Conservation (phyloP, 345 rosid species). For the Angophora floribunda region DNA sequence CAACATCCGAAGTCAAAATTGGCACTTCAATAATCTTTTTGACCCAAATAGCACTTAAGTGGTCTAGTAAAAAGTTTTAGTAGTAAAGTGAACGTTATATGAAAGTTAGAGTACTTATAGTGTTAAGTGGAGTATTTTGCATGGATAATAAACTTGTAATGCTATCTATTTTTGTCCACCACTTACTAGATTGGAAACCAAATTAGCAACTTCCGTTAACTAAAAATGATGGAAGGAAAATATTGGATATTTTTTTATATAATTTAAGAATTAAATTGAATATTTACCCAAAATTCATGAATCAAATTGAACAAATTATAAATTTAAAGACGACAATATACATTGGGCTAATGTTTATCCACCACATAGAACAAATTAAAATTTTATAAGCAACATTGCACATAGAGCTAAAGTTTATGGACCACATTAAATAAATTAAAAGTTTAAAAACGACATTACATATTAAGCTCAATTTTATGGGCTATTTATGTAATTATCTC, state of each 20-base stretch:
- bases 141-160: not conserved
- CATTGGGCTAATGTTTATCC: not conserved
- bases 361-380: not conserved
- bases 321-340: not conserved
- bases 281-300: not conserved
- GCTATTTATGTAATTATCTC: not conserved
- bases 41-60: not conserved
- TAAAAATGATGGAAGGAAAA: not conserved
- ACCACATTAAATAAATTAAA: not conserved
- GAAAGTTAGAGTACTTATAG: not conserved
- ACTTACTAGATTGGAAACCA: not conserved
- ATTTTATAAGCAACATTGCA: rapidly evolving
- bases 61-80: not conserved
- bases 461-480: not conserved
- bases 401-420: not conserved
- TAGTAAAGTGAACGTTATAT: rapidly evolving
- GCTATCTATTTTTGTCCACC: not conserved
- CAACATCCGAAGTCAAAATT: not conserved
- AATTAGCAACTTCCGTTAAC: not conserved
- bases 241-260: not conserved
- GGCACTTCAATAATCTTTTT: not conserved
- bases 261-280: not conserved
- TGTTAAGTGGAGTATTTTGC: not conserved
- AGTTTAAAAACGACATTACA: not conserved
- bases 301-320: not conserved